Evolutionary conservation across 352 stramenopile genomes (phyloP), one percentile per base, ranked within the genome.

Genomic region (Blastocystis sp.): DNA sequence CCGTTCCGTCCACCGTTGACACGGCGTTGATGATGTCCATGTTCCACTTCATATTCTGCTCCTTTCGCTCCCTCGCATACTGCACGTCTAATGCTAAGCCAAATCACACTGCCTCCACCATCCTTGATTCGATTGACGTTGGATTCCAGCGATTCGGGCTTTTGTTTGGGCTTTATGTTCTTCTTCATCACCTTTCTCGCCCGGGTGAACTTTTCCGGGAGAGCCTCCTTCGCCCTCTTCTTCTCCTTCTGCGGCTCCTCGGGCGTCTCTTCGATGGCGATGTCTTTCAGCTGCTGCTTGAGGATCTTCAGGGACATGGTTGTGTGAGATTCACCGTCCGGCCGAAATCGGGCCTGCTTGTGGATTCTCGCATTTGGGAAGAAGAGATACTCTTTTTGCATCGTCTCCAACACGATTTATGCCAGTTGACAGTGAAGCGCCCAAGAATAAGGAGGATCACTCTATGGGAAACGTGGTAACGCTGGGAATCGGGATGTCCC

Each of bases 121-220:
- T 84, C 74, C 53, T 84, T 84, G 5, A 84, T 62, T 56, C 28
- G 11, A 5, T 38, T 59, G 14, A 84, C 52, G 23, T 21, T 52
- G 14, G 34, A n/a, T 28, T 84, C 52, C 2, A 84, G 38, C 11
- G n/a, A 40, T 38, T 67, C 60, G 10, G 19, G 14, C 23, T 7
- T 52, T 53, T 14, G 14, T 69, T 64, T 62, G 19, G 74, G 74
- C 19, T 84, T 84, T 23, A 5, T 66, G 48, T 84, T 84, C 74
- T 84, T 84, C 74, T 84, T 84, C 74, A 84, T 84, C 14, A 84
- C 74, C 53, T 84, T 84, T 67, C 74, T 2, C 41, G 56, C n/a
- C 59, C 74, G 19, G 19, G 74, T 67, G 38, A 84, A 84, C 21
- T 66, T 67, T 2, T 84, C 74, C 40, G 67, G 34, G 5, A 28